phyloP scores from a whole-genome alignment of 2,329 filamentous ascomycete species.

The Trichoderma asperellum region DNA sequence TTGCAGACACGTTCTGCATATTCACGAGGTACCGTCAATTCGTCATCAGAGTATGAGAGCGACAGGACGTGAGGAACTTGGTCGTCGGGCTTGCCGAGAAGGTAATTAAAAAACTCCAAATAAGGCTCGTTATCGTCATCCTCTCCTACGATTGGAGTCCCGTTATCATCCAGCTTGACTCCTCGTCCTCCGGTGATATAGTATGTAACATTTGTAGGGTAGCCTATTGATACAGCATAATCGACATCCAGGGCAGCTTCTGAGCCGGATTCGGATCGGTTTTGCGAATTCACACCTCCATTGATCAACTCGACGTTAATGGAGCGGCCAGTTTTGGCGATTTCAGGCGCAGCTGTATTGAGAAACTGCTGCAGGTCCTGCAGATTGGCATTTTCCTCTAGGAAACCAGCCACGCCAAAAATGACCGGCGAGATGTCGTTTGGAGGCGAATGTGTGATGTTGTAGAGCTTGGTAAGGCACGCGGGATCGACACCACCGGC shows the following conservation, averaged over 20 bases:
- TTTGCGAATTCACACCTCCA: slow-evolving; percentile 50
- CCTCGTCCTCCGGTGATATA: slow-evolving; percentile 52
- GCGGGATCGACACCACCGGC: slow-evolving; percentile 40
- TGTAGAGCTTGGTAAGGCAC: slow-evolving; percentile 52
- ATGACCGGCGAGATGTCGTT: slow-evolving; percentile 43
- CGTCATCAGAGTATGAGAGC: slow-evolving; percentile 63
- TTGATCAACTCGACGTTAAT: slow-evolving; percentile 49
- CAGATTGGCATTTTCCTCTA: slow-evolving; percentile 53
- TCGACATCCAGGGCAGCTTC: slow-evolving; percentile 56
- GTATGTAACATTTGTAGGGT: slow-evolving; percentile 51
- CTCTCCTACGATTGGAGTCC: slow-evolving; percentile 40
- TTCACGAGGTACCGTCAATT: slow-evolving; percentile 55
- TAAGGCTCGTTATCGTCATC: slow-evolving; percentile 59
- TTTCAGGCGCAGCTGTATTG: slow-evolving; percentile 41
- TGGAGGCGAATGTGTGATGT: slow-evolving; percentile 45
- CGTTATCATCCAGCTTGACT: slow-evolving; percentile 45
- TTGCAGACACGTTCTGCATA: slow-evolving; percentile 59
- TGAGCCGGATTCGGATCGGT: slow-evolving; percentile 42
- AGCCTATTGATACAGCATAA: slow-evolving; percentile 51
- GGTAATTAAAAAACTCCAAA: slow-evolving; percentile 55
- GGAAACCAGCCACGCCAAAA: slow-evolving; percentile 54
- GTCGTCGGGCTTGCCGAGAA: slow-evolving; percentile 50
- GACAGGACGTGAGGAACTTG: slow-evolving; percentile 60
- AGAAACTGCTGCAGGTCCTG: slow-evolving; percentile 49
- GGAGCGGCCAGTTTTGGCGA: slow-evolving; percentile 45